These are phyloP conservation scores for Kazachstania kunashirensis DNA, from an alignment of 805 yeast genomes.

Conservation along the genomic window DNA sequence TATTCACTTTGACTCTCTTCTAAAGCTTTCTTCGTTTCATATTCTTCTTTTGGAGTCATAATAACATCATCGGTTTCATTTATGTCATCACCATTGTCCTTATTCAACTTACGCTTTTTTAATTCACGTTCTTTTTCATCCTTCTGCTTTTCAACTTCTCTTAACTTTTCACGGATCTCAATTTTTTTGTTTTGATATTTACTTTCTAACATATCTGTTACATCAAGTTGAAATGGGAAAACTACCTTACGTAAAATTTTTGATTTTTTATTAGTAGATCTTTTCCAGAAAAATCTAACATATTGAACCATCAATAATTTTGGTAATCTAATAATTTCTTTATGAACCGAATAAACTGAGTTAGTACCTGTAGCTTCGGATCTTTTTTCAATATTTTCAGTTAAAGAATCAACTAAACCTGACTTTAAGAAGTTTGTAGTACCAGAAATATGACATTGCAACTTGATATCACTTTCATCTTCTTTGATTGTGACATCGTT, in stretches of 20 bases:
- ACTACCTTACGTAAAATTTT: constrained; percentile 89
- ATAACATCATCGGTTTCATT: constrained; percentile 9
- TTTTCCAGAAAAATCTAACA: constrained; percentile 93
- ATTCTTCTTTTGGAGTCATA: constrained; percentile 43
- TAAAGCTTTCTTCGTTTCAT: constrained; percentile 40
- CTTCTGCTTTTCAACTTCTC: constrained; percentile 65
- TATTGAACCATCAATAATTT: constrained; percentile 82
- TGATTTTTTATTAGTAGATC: constrained; percentile 81
- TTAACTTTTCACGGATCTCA: constrained; percentile 64
- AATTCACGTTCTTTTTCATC: constrained; percentile 64
- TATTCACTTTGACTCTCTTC: constrained; percentile 41
- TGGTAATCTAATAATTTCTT: constrained; percentile 67
- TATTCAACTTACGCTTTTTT: constrained; percentile 41
- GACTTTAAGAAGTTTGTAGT: constrained; percentile 80
- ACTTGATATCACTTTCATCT: constrained; percentile 52
- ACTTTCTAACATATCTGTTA: constrained; percentile 78
- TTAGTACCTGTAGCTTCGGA: constrained; percentile 60
- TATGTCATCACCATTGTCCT: constrained; percentile 7
- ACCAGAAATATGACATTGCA: constrained; percentile 82
- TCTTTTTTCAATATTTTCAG: constrained; percentile 68
- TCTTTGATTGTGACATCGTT: constrained; percentile 41
- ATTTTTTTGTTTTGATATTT: constrained; percentile 57
- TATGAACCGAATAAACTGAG: constrained; percentile 55
- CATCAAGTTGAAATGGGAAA: constrained; percentile 88
- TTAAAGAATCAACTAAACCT: constrained; percentile 67